Evolutionary conservation across 257 asterid species (phyloP).

Genomic region (Nicotiana obtusifolia): DNA sequence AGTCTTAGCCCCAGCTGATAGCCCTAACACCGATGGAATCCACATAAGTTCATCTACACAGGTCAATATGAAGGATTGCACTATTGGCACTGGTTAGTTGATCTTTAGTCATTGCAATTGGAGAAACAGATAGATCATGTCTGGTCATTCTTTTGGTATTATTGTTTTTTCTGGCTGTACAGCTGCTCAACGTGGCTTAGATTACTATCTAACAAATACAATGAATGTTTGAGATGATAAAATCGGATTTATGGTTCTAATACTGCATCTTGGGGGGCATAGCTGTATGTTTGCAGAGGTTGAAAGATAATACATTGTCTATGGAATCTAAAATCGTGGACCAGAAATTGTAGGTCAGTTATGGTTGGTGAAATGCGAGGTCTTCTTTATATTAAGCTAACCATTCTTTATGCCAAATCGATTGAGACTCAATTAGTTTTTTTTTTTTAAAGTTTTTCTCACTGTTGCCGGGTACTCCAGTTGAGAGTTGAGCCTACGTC

Average conservation of each 20-base stretch:
- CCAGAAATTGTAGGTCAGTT: background rate
- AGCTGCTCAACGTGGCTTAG: background rate
- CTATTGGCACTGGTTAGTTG: constrained; percentile 56
- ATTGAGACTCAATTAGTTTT: background rate
- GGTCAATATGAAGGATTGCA: constrained; percentile 41
- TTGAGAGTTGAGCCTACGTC: background rate
- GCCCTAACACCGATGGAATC: constrained; percentile 94
- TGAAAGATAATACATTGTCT: background rate
- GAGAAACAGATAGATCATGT: background rate
- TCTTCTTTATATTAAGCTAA: background rate
- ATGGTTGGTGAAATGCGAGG: background rate
- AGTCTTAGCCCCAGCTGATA: constrained; percentile 55
- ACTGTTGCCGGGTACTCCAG: background rate
- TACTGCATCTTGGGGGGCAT: background rate
- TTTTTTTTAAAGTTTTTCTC: background rate
- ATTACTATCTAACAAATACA: background rate
- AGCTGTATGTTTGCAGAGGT: background rate
- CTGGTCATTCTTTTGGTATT: background rate
- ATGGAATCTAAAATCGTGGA: background rate
- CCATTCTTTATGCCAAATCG: background rate
- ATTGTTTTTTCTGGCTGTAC: background rate
- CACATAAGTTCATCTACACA: constrained; percentile 65
- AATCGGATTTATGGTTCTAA: background rate
- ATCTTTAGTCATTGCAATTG: constrained; percentile 5
- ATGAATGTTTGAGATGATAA: background rate